Conservation (phyloP, 495 filamentous ascomycete genomes). For the Aeminium ludgeri region DNA sequence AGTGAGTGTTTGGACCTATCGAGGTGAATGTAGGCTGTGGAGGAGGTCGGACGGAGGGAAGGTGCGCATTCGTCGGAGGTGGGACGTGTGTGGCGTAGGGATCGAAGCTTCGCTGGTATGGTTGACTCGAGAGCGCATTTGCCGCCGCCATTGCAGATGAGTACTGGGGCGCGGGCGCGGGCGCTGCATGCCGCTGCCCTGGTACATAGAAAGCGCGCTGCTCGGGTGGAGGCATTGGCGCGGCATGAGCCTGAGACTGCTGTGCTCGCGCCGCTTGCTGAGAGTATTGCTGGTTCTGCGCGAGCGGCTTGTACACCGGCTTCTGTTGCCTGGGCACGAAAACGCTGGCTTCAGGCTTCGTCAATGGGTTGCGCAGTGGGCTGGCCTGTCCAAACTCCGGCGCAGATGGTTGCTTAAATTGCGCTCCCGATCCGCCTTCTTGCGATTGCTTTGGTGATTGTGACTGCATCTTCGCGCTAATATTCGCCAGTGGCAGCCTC, state of each 20-base stretch:
- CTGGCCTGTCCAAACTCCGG: slow-evolving; percentile 47
- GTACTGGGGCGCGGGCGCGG: slow-evolving; percentile 4
- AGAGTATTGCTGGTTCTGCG: slow-evolving; percentile 9
- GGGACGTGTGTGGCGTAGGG: slow-evolving; percentile 15
- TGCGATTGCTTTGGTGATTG: slow-evolving; percentile 9
- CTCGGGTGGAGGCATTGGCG: background rate
- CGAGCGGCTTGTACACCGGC: slow-evolving; percentile 7
- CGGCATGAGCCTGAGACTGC: background rate
- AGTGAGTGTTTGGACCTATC: slow-evolving; percentile 14
- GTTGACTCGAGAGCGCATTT: background rate
- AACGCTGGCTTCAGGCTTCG: slow-evolving; percentile 15
- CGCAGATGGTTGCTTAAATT: slow-evolving; percentile 12
- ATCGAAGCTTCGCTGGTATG: slow-evolving; percentile 9
- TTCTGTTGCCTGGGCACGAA: slow-evolving; percentile 11
- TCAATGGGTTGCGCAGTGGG: slow-evolving; percentile 26
- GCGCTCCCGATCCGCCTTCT: slow-evolving; percentile 12
- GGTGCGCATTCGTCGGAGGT: slow-evolving; percentile 19
- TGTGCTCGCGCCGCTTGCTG: slow-evolving; percentile 1
- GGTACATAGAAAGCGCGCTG: background rate
- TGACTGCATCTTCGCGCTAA: slow-evolving; percentile 21
- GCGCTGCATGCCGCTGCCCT: background rate
- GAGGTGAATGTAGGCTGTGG: slow-evolving; percentile 21
- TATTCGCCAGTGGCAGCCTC: slow-evolving; percentile 11
- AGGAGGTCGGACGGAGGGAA: slow-evolving; percentile 12
- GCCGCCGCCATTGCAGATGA: slow-evolving; percentile 1